Percentiles rank a stretch among this genome's conserved stretches.
phyloP scores from a whole-genome alignment of 2,329 filamentous ascomycete genomes.

The Escovopsis sp. region DNA sequence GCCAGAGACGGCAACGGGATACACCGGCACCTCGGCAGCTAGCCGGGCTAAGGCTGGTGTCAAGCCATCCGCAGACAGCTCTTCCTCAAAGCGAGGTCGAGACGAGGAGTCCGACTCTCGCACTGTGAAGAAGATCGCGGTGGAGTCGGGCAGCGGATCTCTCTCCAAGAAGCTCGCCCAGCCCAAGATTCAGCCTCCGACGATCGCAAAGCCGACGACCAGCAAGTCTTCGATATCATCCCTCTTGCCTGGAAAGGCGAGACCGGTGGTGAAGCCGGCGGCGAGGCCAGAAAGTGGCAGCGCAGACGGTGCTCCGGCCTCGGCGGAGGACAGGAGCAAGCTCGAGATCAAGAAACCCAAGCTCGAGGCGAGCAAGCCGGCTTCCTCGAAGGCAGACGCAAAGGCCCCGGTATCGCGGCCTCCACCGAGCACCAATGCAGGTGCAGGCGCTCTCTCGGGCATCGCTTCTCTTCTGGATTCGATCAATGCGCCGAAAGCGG shows the following conservation, averaged over 20 bases:
- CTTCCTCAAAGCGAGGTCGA: conserved; percentile 20
- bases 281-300: conserved; percentile 20
- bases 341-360: conserved; percentile 9
- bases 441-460: conserved; percentile 26
- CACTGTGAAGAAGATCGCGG: conserved; percentile 26
- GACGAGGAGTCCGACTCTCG: conserved; percentile 26
- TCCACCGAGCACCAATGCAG: conserved; percentile 10
- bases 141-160: conserved; percentile 22
- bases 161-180: conserved; percentile 25
- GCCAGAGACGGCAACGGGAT: conserved; percentile 19
- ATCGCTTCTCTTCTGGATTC: conserved; percentile 40
- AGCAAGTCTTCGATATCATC: conserved; percentile 18
- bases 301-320: conserved; percentile 12
- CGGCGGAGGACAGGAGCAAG: conserved; percentile 18
- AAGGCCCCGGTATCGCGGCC: conserved; percentile 16
- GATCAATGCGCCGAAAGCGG: conserved; percentile 27
- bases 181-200: conserved; percentile 18
- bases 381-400: conserved; percentile 13
- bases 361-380: conserved; percentile 7
- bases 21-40: conserved; percentile 24
- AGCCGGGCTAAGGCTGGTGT: conserved; percentile 20
- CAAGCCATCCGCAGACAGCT: conserved; percentile 15
- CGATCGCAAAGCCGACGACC: conserved; percentile 14
- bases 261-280: conserved; percentile 26
- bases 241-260: conserved; percentile 33